Base-by-base conservation (phyloP, 208 protist species). In the Endotrypanum monterogeii region DNA sequence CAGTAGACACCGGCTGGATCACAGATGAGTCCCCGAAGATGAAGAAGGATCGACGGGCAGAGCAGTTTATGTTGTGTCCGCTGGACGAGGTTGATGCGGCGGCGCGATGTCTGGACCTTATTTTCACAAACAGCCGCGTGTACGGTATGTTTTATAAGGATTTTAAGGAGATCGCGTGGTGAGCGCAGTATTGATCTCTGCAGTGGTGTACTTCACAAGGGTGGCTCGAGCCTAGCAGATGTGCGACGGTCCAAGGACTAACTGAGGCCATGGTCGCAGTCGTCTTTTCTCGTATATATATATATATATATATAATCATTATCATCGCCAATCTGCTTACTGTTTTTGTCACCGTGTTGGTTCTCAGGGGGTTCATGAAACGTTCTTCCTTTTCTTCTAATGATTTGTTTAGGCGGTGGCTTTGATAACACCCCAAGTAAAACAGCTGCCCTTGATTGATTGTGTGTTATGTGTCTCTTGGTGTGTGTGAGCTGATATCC, bases 1-100 rank as follows among this genome's bases (percentile, higher is more conserved):
- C 93, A 55, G 98, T 99, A 23, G 98, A 99, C 82, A 99, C 98
- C 0, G 98, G 98, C 35, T 99, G 98, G 98, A 98, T 99, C 80
- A 99, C 96, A 20, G 98, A 99, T 78, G 98, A 99, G 88, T 96
- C 93, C 46, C 97, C 95, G 5, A 88, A 90, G 80, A 63, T 89
- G 63, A 95, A 92, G 80, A 95, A 94, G 73, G 83, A 97, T 67
- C 82, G 93, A 28, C 90, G 91, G 39, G 71, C 82, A 39, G 74
- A 88, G 35, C 74, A 86, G 70, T 86, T 83, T 61, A 68, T 87
- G 73, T 68, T 92, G 70, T 97, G 91, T 74, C 98, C 97, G 32
- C 78, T 99, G 0, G 97, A 99, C 75, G 96, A 99, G 83, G 84
- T 99, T 16, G 98, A 99, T 79, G 98, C 98, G 0, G 98, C 98